Evolutionary conservation across 2,329 filamentous ascomycete species (phyloP), one percentile per base, ranked within the genome.

Genomic region (Erysiphe neolycopersici): DNA sequence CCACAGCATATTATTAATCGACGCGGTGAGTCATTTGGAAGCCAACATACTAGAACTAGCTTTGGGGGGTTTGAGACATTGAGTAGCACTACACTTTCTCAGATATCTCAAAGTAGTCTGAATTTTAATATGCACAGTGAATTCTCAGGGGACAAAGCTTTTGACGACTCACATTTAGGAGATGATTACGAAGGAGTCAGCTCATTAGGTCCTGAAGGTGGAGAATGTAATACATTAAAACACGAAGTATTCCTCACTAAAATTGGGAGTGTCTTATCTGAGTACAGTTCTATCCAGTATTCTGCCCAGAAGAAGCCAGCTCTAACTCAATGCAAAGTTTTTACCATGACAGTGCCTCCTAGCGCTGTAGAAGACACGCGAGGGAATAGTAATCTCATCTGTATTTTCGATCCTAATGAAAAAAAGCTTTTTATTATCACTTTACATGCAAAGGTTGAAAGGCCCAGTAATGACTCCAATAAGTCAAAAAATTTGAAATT

Each of bases 191-290:
- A 80, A 49, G 75, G 74, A 0, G 74, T 82, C 44, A 68, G 76
- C 51, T 78, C 67, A 47, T 79, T 81, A 71, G 77, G 72, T 1
- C 62, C 82, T 18, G 73, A 79, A 44, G 77, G 81, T 53, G 68
- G 73, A n/a, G 71, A 73, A 47, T 72, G 78, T 46, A 76, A 81
- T 46, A 75, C 76, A 0, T 61, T 85, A 9, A 67, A 73, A 14
- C 74, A 77, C 46, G 79, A 85, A 55, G 66, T 85, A n/a, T 58
- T 78, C 11, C 67, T 85, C 42, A 71, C 68, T 14, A 80, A 76
- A 51, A 68, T 87, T 26, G 73, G 79, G 49, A 77, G 67, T 46
- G 69, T 81, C 45, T 63, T 74, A 5, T 61, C 74, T 54, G 65
- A 78, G 45, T 71, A 70, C 51, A 64, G 62, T 38, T 75, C 71